phyloP scores from a whole-genome alignment of 352 stramenopile genomes.

The Pythium coloratum region DNA sequence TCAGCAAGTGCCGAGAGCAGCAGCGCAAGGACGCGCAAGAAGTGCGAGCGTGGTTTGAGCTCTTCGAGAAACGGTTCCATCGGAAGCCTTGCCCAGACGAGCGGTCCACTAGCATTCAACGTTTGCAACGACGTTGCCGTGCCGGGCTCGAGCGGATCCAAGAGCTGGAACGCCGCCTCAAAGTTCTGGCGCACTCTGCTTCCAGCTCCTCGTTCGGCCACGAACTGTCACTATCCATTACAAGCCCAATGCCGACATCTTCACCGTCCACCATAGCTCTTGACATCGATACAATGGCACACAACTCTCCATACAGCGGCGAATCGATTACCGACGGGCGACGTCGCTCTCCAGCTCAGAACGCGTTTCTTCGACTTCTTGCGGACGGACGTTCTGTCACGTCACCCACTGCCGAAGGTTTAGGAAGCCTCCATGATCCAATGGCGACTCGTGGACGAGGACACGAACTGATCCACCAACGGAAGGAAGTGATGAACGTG shows the following conservation, averaged over 20 bases:
- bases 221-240: not conserved
- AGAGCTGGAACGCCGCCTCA: conserved; percentile 33
- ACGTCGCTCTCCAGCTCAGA: conserved; percentile 56
- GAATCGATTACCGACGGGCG: conserved; percentile 2
- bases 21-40: conserved; percentile 39
- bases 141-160: conserved; percentile 39
- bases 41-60: conserved; percentile 44
- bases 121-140: conserved; percentile 38
- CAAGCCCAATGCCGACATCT: not conserved
- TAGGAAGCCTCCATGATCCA: not conserved
- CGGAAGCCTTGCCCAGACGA: conserved; percentile 44
- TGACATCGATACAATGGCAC: conserved; percentile 15
- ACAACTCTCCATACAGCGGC: not conserved
- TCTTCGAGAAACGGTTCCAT: conserved; percentile 59
- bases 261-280: not conserved
- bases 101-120: conserved; percentile 34
- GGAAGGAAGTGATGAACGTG: conserved; percentile 33
- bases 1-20: conserved; percentile 38
- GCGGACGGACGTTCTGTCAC: not conserved
- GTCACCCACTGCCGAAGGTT: not conserved
- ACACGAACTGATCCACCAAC: conserved; percentile 37
- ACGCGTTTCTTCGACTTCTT: conserved; percentile 58
- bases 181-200: conserved; percentile 19
- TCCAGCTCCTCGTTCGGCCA: conserved; percentile 8
- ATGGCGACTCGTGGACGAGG: not conserved